Evolutionary conservation across 148 eudicot genomes (phyloP).

Genomic region (Beta vulgaris): DNA sequence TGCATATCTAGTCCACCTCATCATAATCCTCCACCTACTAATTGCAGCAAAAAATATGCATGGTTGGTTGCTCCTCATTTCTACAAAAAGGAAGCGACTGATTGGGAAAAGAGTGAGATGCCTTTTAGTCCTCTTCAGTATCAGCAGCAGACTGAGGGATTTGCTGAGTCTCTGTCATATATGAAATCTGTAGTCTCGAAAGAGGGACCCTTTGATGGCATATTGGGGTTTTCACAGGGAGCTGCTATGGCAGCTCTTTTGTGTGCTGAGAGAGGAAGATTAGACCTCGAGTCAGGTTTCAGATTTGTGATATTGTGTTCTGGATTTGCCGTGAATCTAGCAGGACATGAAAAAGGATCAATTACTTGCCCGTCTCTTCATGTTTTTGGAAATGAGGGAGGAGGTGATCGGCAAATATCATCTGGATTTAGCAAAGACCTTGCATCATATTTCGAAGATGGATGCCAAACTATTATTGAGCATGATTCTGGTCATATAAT

Average conservation of each 20-base stretch:
- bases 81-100: slow-evolving; percentile 24
- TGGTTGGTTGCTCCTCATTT: slow-evolving; percentile 65
- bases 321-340: slow-evolving; percentile 65
- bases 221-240: slow-evolving; percentile 98
- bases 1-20: slow-evolving; percentile 19
- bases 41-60: slow-evolving; percentile 72
- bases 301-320: slow-evolving; percentile 84
- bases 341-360: slow-evolving; percentile 35
- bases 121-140: slow-evolving; percentile 81
- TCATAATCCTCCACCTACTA: slow-evolving; percentile 40
- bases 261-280: slow-evolving; percentile 42
- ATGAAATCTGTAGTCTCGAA: slow-evolving; percentile 44
- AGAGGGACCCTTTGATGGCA: slow-evolving; percentile 85
- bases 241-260: slow-evolving; percentile 85
- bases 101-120: slow-evolving; percentile 54
- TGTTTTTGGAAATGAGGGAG: slow-evolving; percentile 59
- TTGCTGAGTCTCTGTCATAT: slow-evolving; percentile 56
- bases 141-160: slow-evolving; percentile 81
- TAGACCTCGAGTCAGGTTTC: slow-evolving; percentile 44
- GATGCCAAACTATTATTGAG: slow-evolving; percentile 58
- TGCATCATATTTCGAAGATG: slow-evolving; percentile 68
- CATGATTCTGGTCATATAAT: slow-evolving; percentile 88
- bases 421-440: slow-evolving; percentile 58
- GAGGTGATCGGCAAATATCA: slow-evolving; percentile 77
- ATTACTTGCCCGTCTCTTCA: slow-evolving; percentile 80